A percentile compares a stretch with the other conserved stretches of the same genome.
These are phyloP conservation scores for Malus orientalis DNA, from an alignment of 306 rosid genomes.

Conservation along the genomic window DNA sequence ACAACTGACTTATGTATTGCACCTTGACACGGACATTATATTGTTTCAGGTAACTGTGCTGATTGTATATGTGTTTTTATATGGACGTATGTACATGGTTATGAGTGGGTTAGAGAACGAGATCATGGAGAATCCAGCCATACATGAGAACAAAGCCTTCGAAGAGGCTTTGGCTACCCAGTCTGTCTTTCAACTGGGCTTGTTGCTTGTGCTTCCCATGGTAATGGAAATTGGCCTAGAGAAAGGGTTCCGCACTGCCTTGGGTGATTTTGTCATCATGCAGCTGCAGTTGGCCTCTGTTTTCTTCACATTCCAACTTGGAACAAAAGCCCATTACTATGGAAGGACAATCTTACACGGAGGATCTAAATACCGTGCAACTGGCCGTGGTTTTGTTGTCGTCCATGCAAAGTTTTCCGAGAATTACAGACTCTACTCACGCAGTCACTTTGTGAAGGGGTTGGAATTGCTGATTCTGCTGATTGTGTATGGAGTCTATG, in stretches of 20 bases:
- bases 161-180: constrained; percentile 91
- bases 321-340: constrained; percentile 88
- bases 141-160: constrained; percentile 65
- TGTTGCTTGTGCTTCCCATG: constrained; percentile 84
- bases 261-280: constrained; percentile 91
- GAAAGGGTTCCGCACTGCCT: constrained; percentile 93
- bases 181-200: constrained; percentile 76
- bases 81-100: constrained; percentile 90
- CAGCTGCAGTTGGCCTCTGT: constrained; percentile 95
- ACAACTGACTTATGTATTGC: not conserved
- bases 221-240: constrained; percentile 97
- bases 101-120: constrained; percentile 89
- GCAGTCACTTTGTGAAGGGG: constrained; percentile 96
- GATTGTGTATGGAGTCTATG: constrained; percentile 61
- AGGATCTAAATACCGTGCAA: constrained; percentile 85
- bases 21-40: constrained; percentile 9
- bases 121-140: constrained; percentile 48
- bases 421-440: constrained; percentile 78
- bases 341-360: constrained; percentile 98
- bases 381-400: constrained; percentile 96
- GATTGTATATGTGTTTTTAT: constrained; percentile 73
- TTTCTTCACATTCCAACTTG: constrained; percentile 93
- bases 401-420: constrained; percentile 92
- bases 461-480: constrained; percentile 70
- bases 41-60: constrained; percentile 73